Conservation (phyloP, 164 flowering plant genomes). For the Dillenia suffruticosa region DNA sequence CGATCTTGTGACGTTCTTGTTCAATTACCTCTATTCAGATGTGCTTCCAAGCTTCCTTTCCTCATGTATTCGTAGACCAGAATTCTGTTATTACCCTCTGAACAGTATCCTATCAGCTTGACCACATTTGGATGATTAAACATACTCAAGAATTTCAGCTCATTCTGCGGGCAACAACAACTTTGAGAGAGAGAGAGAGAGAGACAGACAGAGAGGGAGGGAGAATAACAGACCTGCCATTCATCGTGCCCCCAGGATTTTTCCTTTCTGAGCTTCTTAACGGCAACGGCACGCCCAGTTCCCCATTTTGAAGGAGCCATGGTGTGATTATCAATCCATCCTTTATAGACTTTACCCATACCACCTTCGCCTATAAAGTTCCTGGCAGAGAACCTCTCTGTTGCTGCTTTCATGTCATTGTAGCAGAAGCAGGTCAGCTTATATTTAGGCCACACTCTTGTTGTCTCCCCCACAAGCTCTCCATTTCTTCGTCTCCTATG, state of each 20-base stretch:
- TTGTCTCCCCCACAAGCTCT: too few relatives aligned
- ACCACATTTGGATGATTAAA: constrained; percentile 30
- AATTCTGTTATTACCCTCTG: constrained; percentile 14
- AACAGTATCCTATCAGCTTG: constrained; percentile 28
- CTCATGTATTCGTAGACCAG: constrained; percentile 35
- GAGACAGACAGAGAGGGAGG: not conserved
- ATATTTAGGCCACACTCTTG: too few relatives aligned
- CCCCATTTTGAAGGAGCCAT: constrained; percentile 21
- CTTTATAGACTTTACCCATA: constrained; percentile 29
- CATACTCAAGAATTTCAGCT: constrained; percentile 21
- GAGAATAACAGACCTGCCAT: constrained; percentile 19
- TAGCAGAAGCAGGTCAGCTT: constrained; percentile 7
- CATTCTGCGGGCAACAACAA: constrained; percentile 17
- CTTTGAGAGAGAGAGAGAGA: not conserved
- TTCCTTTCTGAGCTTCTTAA: constrained; percentile 25
- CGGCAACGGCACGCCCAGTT: constrained; percentile 18
- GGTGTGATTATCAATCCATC: constrained; percentile 17
- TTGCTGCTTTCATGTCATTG: constrained; percentile 18
- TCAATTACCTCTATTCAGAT: constrained; percentile 19
- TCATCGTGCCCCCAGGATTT: constrained; percentile 17
- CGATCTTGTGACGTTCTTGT: too few relatives aligned
- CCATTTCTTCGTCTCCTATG: too few relatives aligned
- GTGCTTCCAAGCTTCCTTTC: constrained; percentile 24
- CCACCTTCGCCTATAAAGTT: constrained; percentile 35
- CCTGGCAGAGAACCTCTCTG: constrained; percentile 18